phyloP scores from a whole-genome alignment of 2,329 filamentous ascomycete species.

The Alternaria sp. region DNA sequence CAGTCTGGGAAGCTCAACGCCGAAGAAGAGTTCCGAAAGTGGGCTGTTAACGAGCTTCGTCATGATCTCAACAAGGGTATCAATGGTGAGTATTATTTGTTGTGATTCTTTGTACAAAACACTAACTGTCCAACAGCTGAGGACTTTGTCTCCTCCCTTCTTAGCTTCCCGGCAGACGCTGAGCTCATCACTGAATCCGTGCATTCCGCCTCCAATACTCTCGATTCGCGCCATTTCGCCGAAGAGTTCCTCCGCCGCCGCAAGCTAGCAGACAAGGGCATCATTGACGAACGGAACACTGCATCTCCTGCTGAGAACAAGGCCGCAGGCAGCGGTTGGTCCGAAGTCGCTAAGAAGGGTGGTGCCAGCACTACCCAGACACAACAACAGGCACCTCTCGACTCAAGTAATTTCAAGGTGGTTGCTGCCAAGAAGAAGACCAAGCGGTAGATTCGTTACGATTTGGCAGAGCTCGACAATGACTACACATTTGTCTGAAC shows the following conservation, averaged over 20 bases:
- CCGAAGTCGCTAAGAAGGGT: slow-evolving; percentile 97
- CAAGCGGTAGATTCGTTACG: slow-evolving; percentile 45
- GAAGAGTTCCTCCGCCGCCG: slow-evolving; percentile 94
- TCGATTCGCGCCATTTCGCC: slow-evolving; percentile 92
- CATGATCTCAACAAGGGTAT: slow-evolving; percentile 76
- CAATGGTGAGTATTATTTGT: slow-evolving; percentile 63
- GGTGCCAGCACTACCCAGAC: slow-evolving; percentile 59
- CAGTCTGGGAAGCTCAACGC: slow-evolving; percentile 66
- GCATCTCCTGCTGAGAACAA: slow-evolving; percentile 60
- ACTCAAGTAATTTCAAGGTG: slow-evolving; percentile 81
- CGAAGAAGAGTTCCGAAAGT: slow-evolving; percentile 92
- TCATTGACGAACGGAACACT: slow-evolving; percentile 74
- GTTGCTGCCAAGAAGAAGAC: slow-evolving; percentile 92
- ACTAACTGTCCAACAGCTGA: slow-evolving; percentile 66
- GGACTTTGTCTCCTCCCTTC: slow-evolving; percentile 78
- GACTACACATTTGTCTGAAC: not conserved
- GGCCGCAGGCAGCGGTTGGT: slow-evolving; percentile 77
- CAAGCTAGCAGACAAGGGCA: slow-evolving; percentile 90
- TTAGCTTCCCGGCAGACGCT: slow-evolving; percentile 77
- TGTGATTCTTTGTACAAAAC: not conserved
- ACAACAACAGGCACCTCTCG: slow-evolving; percentile 49
- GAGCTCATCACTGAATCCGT: slow-evolving; percentile 90
- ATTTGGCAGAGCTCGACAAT: not conserved
- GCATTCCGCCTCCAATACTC: slow-evolving; percentile 84
- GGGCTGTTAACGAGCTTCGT: slow-evolving; percentile 81